Conservation (phyloP, 116 monocot species). For the Zostera marina region DNA sequence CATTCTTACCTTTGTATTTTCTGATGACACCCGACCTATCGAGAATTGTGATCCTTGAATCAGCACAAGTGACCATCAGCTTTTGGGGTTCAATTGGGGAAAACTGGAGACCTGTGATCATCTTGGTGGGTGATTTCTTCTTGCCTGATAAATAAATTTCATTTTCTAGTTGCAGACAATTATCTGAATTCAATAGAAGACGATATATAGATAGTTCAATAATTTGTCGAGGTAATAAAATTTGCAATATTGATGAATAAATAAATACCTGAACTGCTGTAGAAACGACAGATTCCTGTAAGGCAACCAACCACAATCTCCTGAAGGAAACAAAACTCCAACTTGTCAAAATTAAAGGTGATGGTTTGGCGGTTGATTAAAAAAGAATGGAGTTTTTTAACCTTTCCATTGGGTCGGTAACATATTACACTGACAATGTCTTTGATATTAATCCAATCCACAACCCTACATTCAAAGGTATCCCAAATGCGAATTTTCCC, state of each 20-base stretch:
- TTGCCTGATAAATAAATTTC: constrained; percentile 34
- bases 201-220: neutral
- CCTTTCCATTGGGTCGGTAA: constrained; percentile 58
- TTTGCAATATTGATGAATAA: too few species aligned
- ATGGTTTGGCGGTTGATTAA: too few species aligned
- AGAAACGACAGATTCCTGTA: constrained; percentile 53
- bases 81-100: constrained; percentile 38
- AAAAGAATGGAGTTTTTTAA: constrained; percentile 7
- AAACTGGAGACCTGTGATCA: constrained; percentile 88
- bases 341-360: neutral
- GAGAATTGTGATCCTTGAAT: constrained; percentile 61
- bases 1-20: constrained; percentile 50
- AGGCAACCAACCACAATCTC: constrained; percentile 49
- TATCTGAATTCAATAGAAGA: constrained; percentile 19
- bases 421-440: constrained; percentile 70
- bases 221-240: neutral
- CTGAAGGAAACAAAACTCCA: constrained; percentile 20
- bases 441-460: constrained; percentile 54
- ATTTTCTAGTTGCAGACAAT: constrained; percentile 35
- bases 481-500: constrained; percentile 72
- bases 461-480: constrained; percentile 28
- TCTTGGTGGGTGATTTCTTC: constrained; percentile 46
- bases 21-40: constrained; percentile 34
- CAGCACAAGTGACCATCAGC: constrained; percentile 67
- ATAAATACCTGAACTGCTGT: constrained; percentile 45